phyloP scores from a whole-genome alignment of 768 basidiomycete genomes.

The Lentinula guzmanii region DNA sequence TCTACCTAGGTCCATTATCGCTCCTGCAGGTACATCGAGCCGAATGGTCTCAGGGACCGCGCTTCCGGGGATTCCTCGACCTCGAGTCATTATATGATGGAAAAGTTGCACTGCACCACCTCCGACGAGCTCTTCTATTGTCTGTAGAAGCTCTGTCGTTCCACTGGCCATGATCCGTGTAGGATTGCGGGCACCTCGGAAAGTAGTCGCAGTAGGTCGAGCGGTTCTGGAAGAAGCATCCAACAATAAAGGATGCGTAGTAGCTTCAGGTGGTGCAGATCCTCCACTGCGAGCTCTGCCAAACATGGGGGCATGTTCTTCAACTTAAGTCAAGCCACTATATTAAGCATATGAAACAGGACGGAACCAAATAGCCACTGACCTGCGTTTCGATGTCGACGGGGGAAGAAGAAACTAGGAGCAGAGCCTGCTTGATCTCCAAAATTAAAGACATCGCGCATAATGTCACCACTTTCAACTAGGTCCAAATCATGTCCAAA shows the following conservation, averaged over 20 bases:
- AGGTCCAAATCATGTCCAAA: constrained; percentile 34
- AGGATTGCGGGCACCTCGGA: constrained; percentile 46
- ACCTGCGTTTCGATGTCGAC: constrained; percentile 50
- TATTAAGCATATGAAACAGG: constrained; percentile 6
- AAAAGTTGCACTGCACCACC: constrained; percentile 78
- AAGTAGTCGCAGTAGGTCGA: constrained; percentile 37
- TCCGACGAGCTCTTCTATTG: constrained; percentile 77
- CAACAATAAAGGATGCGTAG: constrained; percentile 76
- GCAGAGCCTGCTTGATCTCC: constrained; percentile 40
- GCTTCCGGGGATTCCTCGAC: constrained; percentile 29
- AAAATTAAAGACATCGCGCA: constrained; percentile 51
- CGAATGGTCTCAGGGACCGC: constrained; percentile 59
- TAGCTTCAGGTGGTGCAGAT: constrained; percentile 56
- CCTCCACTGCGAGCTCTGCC: constrained; percentile 51
- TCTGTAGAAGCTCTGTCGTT: constrained; percentile 60
- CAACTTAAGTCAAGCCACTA: constrained; percentile 21
- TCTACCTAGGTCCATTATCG: constrained; percentile 56
- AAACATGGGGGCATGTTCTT: constrained; percentile 57
- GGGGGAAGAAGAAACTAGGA: constrained; percentile 42
- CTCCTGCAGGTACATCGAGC: constrained; percentile 67
- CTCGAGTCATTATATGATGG: constrained; percentile 71
- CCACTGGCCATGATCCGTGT: constrained; percentile 49
- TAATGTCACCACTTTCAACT: constrained; percentile 30
- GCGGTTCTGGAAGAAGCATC: constrained; percentile 46
- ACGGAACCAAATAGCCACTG: constrained; percentile 10